Evolutionary conservation across 1,284 basidiomycete genomes (phyloP).

Genomic region (Abortiporus biennis): DNA sequence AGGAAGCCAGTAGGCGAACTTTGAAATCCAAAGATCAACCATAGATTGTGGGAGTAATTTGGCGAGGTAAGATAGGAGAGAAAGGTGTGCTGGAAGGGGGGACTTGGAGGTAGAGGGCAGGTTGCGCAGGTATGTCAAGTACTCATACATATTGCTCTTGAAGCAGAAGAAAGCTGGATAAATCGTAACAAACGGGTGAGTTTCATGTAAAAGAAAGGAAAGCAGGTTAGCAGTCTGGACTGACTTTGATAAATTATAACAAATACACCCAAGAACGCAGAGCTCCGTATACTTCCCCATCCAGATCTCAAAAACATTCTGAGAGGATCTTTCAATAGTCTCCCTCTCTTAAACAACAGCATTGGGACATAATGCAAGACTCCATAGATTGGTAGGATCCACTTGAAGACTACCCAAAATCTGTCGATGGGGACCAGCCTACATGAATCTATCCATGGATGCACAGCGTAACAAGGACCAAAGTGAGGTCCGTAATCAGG

Average conservation of each 20-base stretch:
- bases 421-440: conserved; percentile 61
- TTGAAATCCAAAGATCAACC: conserved; percentile 47
- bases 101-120: not conserved
- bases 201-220: conserved; percentile 1
- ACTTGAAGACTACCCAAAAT: conserved; percentile 78
- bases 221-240: conserved; percentile 21
- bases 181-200: conserved; percentile 1
- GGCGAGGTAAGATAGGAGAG: conserved; percentile 1
- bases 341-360: conserved; percentile 66
- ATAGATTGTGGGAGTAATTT: conserved; percentile 1
- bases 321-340: conserved; percentile 56
- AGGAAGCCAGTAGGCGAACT: conserved; percentile 63
- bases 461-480: conserved; percentile 65
- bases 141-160: conserved; percentile 53
- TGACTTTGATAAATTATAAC: conserved; percentile 82
- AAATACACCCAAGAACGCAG: conserved; percentile 85
- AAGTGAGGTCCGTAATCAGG: conserved; percentile 47
- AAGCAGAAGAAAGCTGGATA: conserved; percentile 69
- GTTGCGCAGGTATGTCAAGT: conserved; percentile 31
- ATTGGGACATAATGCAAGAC: conserved; percentile 89
- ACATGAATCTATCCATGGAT: conserved; percentile 78
- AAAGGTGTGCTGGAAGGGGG: not conserved
- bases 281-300: conserved; percentile 78
- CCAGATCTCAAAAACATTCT: conserved; percentile 60
- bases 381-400: conserved; percentile 84